Evolutionary conservation across 2,329 filamentous ascomycete genomes (phyloP).

Genomic region (Botrytis medusae): DNA sequence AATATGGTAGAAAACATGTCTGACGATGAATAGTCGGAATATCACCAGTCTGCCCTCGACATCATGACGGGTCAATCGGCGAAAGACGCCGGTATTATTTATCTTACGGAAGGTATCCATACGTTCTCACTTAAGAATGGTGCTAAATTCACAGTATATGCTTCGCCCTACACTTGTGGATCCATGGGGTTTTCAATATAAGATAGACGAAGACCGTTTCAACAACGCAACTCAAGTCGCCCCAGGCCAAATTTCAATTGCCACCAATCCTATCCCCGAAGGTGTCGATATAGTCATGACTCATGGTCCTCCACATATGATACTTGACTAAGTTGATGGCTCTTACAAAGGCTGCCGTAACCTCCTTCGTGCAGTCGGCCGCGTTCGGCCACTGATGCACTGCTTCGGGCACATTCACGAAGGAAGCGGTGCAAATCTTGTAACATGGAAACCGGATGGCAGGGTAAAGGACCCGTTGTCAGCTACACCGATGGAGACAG

Average conservation of each 20-base stretch:
- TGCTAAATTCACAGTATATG: constrained; percentile 32
- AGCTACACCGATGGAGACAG: constrained; percentile 31
- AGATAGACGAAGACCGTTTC: constrained; percentile 26
- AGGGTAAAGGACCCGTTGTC: constrained; percentile 39
- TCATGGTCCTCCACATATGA: constrained; percentile 42
- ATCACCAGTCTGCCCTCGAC: constrained; percentile 16
- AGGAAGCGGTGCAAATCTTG: constrained; percentile 55
- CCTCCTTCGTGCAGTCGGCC: constrained; percentile 49
- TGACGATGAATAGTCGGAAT: constrained; percentile 13
- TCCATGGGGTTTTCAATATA: constrained; percentile 32
- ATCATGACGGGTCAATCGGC: constrained; percentile 23
- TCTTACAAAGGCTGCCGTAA: constrained; percentile 46
- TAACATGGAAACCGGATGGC: constrained; percentile 48
- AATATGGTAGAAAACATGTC: constrained; percentile 23
- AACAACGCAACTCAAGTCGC: constrained; percentile 17
- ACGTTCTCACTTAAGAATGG: constrained; percentile 32
- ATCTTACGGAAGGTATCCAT: constrained; percentile 26
- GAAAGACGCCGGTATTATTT: constrained; percentile 26
- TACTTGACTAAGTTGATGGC: constrained; percentile 36
- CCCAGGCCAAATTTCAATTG: constrained; percentile 20
- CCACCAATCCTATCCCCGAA: constrained; percentile 24
- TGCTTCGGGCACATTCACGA: constrained; percentile 62
- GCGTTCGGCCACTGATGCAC: constrained; percentile 49
- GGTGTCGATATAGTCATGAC: constrained; percentile 44
- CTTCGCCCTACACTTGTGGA: constrained; percentile 29